Conservation (phyloP, 1,284 basidiomycete genomes). For the Leccinum angustisporum region DNA sequence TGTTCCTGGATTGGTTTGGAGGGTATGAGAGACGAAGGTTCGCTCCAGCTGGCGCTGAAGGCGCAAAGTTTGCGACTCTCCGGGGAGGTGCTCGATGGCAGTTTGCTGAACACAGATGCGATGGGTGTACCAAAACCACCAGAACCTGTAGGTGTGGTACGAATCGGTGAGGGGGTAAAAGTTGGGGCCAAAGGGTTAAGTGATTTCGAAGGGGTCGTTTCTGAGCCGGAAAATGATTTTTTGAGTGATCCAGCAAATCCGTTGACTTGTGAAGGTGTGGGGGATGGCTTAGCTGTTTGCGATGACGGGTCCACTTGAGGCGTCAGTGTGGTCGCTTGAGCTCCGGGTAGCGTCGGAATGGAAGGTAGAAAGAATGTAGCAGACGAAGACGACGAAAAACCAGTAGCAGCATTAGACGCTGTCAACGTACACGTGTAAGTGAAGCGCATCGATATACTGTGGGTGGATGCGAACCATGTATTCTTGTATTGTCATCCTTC, state of each 20-base stretch:
- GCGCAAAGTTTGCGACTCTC: background rate
- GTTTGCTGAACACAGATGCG: background rate
- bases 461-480: constrained; percentile 4
- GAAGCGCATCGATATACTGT: background rate
- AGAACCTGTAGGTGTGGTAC: background rate
- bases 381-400: constrained; percentile 24
- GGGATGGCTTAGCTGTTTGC: background rate
- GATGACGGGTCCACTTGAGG: constrained; percentile 1
- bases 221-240: constrained; percentile 6
- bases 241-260: background rate
- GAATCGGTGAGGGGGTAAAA: constrained; percentile 25
- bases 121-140: background rate
- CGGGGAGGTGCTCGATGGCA: background rate
- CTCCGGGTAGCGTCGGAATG: background rate
- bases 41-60: background rate
- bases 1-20: constrained; percentile 4
- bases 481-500: constrained; percentile 20
- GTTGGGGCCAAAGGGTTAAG: constrained; percentile 30
- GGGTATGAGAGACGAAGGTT: background rate
- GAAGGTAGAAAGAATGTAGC: constrained; percentile 14
- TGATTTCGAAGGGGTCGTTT: constrained; percentile 9
- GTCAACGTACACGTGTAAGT: background rate
- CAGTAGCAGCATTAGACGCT: background rate
- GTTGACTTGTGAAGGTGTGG: constrained; percentile 5
- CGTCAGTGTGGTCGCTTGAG: background rate